A percentile compares a stretch with the other conserved stretches of the same genome.
phyloP scores from a whole-genome alignment of 2,329 filamentous ascomycete species.

The Madurella mycetomatis region DNA sequence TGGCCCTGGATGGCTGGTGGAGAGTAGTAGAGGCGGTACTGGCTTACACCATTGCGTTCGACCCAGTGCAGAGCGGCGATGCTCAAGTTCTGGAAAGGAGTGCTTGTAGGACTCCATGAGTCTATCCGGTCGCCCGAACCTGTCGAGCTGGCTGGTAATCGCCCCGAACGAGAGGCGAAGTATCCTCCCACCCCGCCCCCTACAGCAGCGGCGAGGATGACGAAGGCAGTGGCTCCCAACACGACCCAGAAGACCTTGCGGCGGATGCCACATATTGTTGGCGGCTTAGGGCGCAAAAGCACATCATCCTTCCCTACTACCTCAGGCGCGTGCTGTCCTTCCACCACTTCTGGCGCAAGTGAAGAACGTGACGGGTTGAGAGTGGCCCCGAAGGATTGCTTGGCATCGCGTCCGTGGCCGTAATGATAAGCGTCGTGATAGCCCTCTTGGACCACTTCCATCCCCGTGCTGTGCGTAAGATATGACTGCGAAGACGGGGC shows the following conservation, averaged over 20 bases:
- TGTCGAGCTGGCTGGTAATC: background rate
- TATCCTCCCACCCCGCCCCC: conserved; percentile 10
- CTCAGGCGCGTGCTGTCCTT: background rate
- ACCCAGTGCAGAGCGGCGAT: conserved; percentile 6
- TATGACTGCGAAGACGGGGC: no score
- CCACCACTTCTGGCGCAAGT: background rate
- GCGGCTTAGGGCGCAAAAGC: background rate
- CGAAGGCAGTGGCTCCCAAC: background rate
- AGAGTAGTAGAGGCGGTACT: conserved; percentile 6
- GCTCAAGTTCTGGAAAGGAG: conserved; percentile 3
- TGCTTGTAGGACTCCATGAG: background rate
- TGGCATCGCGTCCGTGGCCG: background rate
- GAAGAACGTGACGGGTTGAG: background rate
- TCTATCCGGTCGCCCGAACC: background rate
- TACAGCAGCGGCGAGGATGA: conserved; percentile 6
- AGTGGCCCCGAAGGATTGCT: background rate
- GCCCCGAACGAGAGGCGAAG: background rate
- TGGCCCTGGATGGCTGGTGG: background rate
- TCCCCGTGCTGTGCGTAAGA: no score
- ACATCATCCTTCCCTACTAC: background rate
- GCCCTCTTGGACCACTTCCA: background rate
- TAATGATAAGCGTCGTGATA: background rate
- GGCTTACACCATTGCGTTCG: background rate
- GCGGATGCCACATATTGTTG: conserved; percentile 11
- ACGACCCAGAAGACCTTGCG: conserved; percentile 10